A percentile compares a stretch with the other conserved stretches of the same genome.
These are phyloP conservation scores for Ophiostoma tasmaniense DNA, from an alignment of 2,329 filamentous ascomycete genomes.

Conservation along the genomic window DNA sequence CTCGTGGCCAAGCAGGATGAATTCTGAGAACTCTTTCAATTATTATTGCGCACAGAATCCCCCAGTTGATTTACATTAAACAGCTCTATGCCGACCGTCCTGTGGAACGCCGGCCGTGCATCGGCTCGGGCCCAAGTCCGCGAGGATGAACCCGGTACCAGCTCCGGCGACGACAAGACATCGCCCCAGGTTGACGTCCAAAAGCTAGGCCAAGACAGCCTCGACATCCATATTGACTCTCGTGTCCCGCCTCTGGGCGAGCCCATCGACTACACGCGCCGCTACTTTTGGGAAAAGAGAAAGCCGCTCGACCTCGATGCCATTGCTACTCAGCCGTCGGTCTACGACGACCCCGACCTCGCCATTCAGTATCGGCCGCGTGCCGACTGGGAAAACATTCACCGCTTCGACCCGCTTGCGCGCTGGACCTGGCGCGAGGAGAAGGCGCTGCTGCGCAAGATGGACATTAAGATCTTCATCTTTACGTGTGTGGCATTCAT, in stretches of 20 bases:
- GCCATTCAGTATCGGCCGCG: slow-evolving; percentile 29
- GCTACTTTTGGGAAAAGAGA: slow-evolving; percentile 28
- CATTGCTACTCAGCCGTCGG: slow-evolving; percentile 29
- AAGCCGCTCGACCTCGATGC: slow-evolving; percentile 26
- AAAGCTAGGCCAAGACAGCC: neutral
- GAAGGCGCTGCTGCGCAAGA: neutral
- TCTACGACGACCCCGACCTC: slow-evolving; percentile 32
- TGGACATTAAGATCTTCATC: neutral
- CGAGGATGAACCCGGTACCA: slow-evolving; percentile 8
- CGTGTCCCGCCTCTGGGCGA: slow-evolving; percentile 26
- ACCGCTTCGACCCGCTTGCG: slow-evolving; percentile 39
- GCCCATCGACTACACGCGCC: slow-evolving; percentile 22
- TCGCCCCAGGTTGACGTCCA: slow-evolving; percentile 3
- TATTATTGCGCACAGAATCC: too few species aligned
- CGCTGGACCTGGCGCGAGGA: slow-evolving; percentile 17
- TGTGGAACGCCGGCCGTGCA: neutral
- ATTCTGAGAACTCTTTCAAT: too few species aligned
- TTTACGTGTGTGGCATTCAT: neutral
- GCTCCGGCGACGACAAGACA: slow-evolving; percentile 14
- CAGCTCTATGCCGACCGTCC: neutral
- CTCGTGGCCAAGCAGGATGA: too few species aligned
- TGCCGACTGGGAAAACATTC: slow-evolving; percentile 31
- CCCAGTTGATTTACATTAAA: too few species aligned
- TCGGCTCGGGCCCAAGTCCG: neutral
- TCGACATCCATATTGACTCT: neutral